Conservation (phyloP, 805 yeast species). For the Candida nemodendra region DNA sequence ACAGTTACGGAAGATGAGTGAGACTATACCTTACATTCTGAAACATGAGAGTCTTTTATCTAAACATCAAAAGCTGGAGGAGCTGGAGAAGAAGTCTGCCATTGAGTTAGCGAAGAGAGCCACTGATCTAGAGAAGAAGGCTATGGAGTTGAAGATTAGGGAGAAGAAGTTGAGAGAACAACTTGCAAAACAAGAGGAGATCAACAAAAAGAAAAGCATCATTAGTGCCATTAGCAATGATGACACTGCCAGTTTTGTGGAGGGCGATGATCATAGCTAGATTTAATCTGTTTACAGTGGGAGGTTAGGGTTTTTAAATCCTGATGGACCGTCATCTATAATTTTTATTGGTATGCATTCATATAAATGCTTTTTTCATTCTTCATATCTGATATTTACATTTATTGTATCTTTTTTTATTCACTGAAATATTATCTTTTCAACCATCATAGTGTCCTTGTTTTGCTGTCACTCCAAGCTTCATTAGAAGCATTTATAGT, state of each 20-base stretch:
- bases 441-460: no score
- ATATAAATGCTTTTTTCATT: no score
- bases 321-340: no score
- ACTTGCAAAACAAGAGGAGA: conserved; percentile 23
- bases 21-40: conserved; percentile 80
- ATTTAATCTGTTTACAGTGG: no score
- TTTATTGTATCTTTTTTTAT: no score
- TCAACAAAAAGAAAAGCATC: conserved; percentile 8
- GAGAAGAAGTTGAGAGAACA: conserved; percentile 53
- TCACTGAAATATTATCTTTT: no score
- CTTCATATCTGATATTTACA: no score
- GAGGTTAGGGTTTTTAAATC: no score
- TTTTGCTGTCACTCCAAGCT: no score
- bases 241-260: conserved; percentile 18
- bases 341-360: no score
- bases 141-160: conserved; percentile 66
- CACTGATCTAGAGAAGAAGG: conserved; percentile 72
- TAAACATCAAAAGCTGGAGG: conserved; percentile 76
- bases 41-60: conserved; percentile 73
- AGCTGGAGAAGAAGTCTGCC: conserved; percentile 75
- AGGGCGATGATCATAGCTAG: conserved; percentile 19
- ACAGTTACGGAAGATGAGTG: conserved; percentile 74
- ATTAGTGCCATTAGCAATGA: conserved; percentile 7
- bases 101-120: conserved; percentile 70
- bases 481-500: no score